Conservation (phyloP, 352 stramenopile species). For the Peronospora belbahrii region DNA sequence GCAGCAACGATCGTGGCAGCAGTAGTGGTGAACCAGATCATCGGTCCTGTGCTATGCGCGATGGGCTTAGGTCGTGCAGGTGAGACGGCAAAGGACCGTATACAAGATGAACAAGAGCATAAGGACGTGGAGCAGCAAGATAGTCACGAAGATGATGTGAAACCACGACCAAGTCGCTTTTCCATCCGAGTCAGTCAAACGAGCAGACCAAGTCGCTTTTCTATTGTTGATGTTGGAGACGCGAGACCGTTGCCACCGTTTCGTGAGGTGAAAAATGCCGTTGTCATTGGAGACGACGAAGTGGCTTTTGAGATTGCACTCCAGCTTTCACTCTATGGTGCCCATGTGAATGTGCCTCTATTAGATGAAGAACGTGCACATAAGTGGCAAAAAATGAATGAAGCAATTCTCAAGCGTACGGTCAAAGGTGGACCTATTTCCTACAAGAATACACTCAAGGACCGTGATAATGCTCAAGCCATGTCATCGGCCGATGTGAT, state of each 20-base stretch:
- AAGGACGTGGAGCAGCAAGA: not conserved
- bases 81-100: slow-evolving; percentile 32
- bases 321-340: slow-evolving; percentile 54
- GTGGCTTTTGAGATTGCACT: slow-evolving; percentile 55
- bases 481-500: slow-evolving; percentile 47
- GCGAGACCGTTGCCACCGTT: slow-evolving; percentile 22
- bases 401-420: slow-evolving; percentile 38
- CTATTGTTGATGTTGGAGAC: not conserved
- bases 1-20: slow-evolving; percentile 56
- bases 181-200: not conserved
- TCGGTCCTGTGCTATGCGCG: slow-evolving; percentile 50
- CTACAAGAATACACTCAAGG: slow-evolving; percentile 60
- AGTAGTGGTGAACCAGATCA: slow-evolving; percentile 65
- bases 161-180: not conserved
- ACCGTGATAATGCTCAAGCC: slow-evolving; percentile 27
- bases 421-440: slow-evolving; percentile 55
- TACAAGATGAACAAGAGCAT: not conserved
- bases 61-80: slow-evolving; percentile 45
- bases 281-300: slow-evolving; percentile 62
- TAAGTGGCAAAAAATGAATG: slow-evolving; percentile 60
- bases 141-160: not conserved
- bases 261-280: slow-evolving; percentile 37
- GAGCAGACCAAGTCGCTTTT: not conserved
- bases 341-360: slow-evolving; percentile 50
- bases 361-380: slow-evolving; percentile 47